Evolutionary conservation across 176 grass and related monocot genomes (phyloP), one percentile per base, ranked within the genome.

Genomic region (Secale cereale): DNA sequence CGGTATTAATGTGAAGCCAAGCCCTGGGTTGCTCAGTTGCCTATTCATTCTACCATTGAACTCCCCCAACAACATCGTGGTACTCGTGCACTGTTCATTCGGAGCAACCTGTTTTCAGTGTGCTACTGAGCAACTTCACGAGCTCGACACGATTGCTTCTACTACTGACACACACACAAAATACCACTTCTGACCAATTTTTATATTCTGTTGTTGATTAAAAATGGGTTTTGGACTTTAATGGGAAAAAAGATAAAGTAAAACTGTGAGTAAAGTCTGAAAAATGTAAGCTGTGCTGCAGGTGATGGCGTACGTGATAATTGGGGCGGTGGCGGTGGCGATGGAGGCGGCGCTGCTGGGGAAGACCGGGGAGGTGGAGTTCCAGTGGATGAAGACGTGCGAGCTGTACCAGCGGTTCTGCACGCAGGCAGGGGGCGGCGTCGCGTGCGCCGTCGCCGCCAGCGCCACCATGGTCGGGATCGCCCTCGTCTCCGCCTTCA

Each of bases 371-470:
- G 83, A 86, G 54, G 70, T 48, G 48, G 85, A 94, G 91, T 94
- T 98, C 81, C 95, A 98, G 70, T 98, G 95, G 95, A 95, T 94
- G 92, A 95, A 93, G 85, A 82, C 92, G 56, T 98, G 95, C 92
- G 75, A 93, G 10, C 71, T 98, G 69, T 98, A 93, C 78, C 87
- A 67, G 75, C 84, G 85, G 54, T 98, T 95, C 91, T 98, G 95
- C 79, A 60, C 83, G 64, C 95, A 86, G 76, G 92, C 82, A 0
- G 95, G 89, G 0, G 91, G 77, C 19, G 92, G 77, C 30, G 8
- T 92, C 52, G 88, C 65, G 5, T 86, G 91, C 83, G 92, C 95
- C 35, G 59, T 91, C 32, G 76, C 78, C 4, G 92, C 72, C 50
- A 86, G 86, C 83, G 35, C 88, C 28, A 82, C 36, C 83, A 84